Base-by-base conservation (phyloP, 257 asterid species). In the Solanum lycopersicoides region DNA sequence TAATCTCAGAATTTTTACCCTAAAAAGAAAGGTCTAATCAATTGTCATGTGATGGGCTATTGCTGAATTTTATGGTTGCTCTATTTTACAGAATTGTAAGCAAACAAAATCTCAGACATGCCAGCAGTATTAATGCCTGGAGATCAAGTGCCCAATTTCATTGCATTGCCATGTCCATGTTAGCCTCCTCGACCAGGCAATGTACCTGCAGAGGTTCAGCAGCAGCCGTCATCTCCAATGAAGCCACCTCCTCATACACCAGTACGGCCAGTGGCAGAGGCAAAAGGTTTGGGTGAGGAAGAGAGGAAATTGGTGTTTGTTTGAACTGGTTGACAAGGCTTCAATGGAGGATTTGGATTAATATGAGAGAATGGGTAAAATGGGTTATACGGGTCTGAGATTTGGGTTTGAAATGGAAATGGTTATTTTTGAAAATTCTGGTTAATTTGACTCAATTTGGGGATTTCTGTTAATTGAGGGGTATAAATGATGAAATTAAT, bases 101-200 rank as follows among this genome's bases (percentile, higher is more conserved):
- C 90, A 77, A 87, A 83, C 35, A 91, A 89, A 86, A 92, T 88
- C 42, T 91, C 92, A 92, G 91, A 96, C 86, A 89, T 93, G 92
- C 92, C 98, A 16, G 98, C 94, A 12, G 98, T 95, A 3, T 83
- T 96, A 87, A 97, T 97, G 99, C 93, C 96, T 2, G 98, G 98
- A 79, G 98, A 94, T 84, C 80, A 89, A 39, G 89, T 92, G 50
- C 93, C 98, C 0, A 93, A 84, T 88, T 94, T 93, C 92, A 90
- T 94, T 68, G 98, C 98, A 84, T 23, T 92, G 93, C 95, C 98
- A 72, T 91, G 94, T 79, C 96, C 96, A 7, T 92, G 96, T 69
- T 89, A 89, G 80, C 94, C 93, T 88, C 93, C 86, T 87, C 87
- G 91, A 3, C 87, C 88, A 34, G 88, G 25, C 56, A 87, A 77